Evolutionary conservation across 345 rosid genomes (phyloP).

Genomic region (Murraya koenigii): DNA sequence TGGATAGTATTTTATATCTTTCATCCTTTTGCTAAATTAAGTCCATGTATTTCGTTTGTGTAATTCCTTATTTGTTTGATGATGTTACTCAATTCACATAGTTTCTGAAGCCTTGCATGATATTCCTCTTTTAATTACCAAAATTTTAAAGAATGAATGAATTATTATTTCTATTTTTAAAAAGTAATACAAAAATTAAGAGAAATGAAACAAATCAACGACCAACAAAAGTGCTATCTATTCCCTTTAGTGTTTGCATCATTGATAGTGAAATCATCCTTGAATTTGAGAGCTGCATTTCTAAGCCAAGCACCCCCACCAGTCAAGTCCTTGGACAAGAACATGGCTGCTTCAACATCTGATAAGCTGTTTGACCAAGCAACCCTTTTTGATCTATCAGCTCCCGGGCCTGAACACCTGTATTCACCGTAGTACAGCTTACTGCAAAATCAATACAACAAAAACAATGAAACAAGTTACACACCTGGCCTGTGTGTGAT

Average conservation of each 20-base stretch:
- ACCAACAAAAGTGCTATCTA: too few relatives aligned
- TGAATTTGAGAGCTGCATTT: constrained; percentile 42
- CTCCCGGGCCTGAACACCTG: constrained; percentile 58
- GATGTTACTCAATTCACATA: too few relatives aligned
- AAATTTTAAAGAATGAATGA: too few relatives aligned
- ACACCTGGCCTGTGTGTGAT: not conserved
- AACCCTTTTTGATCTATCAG: constrained; percentile 36
- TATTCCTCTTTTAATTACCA: too few relatives aligned
- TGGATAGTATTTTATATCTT: too few relatives aligned
- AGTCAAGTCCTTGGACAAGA: constrained; percentile 45
- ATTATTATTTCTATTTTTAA: too few relatives aligned
- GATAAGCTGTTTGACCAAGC: constrained; percentile 52
- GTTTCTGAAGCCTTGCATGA: too few relatives aligned
- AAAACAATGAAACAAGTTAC: not conserved
- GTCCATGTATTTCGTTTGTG: too few relatives aligned
- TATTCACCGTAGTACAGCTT: constrained; percentile 59
- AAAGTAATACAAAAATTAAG: too few relatives aligned
- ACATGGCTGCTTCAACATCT: constrained; percentile 32
- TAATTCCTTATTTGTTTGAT: too few relatives aligned
- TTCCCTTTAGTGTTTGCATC: not conserved
- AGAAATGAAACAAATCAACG: too few relatives aligned
- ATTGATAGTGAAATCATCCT: constrained; percentile 19
- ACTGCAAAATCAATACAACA: constrained; percentile 18
- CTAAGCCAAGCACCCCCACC: constrained; percentile 63
- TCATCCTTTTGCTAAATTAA: too few relatives aligned